Evolutionary conservation across 176 grass and related monocot species (phyloP), one percentile per base, ranked within the genome.

Genomic region (Aegilops bicornis): DNA sequence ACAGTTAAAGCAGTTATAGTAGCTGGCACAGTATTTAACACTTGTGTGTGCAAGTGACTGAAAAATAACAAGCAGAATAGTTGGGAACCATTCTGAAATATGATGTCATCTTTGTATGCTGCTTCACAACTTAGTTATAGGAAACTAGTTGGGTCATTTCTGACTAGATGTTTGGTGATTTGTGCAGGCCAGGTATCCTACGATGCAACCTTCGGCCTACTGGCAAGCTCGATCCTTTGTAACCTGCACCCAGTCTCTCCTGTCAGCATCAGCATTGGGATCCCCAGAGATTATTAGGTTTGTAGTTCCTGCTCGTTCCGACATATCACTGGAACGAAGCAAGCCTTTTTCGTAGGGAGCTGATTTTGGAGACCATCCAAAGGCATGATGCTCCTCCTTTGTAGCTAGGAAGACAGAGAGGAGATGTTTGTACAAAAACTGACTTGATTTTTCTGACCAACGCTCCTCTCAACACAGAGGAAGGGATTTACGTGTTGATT

Each of bases 381-480:
- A 50, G 78, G 82, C 52, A 82, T 91, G 86, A 85, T 35, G 90
- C 90, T 82, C 77, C 86, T n/a, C 20, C 33, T 32, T 67, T 85
- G 50, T 81, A 85, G 70, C 63, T 82, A 73, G 54, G 31, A 63
- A 85, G 64, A 39, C 45, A 69, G 39, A 37, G 40, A 65, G 64
- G 40, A 65, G 71, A 77, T 50, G 52, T 65, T 22, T 88, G 82
- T 88, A 88, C 64, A 82, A 85, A 85, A 85, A 42, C 86, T 85
- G 67, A 86, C 86, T 35, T 64, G 52, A 90, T 86, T 87, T 19
- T 80, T 25, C 62, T 85, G 37, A 85, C 86, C 47, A 63, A 68
- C 48, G 31, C 40, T 42, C 30, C 2, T 61, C 47, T 9, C n/a
- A 63, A 77, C 79, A 71, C 69, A 20, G 37, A 24, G 23, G 37